Percentiles rank a stretch among this genome's conserved stretches.
Evolutionary conservation across 1,139 yeast genomes (phyloP).

Genomic region (Blastobotrys serpentis): DNA sequence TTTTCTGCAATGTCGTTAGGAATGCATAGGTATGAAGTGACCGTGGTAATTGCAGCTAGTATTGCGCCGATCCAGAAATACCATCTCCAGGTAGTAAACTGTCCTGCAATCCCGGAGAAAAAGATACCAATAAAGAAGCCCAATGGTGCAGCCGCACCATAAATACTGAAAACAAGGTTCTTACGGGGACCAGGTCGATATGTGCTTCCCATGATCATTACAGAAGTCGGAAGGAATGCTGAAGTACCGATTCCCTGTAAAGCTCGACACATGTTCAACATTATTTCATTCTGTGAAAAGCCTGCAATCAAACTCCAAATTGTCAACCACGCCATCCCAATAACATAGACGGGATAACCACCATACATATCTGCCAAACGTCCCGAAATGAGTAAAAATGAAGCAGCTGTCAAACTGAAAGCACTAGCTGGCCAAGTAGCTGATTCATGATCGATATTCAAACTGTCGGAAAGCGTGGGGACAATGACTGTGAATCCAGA

Average conservation of each 20-base stretch:
- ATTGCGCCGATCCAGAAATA: neutral
- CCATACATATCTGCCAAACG: neutral
- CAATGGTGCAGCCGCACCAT: neutral
- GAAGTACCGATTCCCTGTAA: neutral
- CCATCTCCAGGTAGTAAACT: neutral
- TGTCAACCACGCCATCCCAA: neutral
- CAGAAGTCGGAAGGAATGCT: neutral
- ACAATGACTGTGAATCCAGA: neutral
- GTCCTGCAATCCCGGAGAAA: neutral
- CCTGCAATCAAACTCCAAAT: neutral
- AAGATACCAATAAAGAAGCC: neutral
- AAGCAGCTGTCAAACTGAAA: neutral
- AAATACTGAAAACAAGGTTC: neutral
- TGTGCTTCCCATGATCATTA: neutral
- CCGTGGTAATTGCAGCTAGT: neutral
- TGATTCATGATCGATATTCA: neutral
- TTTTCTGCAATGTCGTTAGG: neutral
- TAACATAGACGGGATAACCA: neutral
- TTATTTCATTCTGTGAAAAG: neutral
- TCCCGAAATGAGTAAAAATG: neutral
- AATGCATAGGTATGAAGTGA: neutral
- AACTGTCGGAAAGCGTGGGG: neutral
- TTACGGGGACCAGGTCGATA: neutral
- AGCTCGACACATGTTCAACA: neutral
- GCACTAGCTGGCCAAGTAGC: neutral